These are phyloP conservation scores for Plectosphaerella sp. DNA, from an alignment of 2,329 filamentous ascomycete genomes.

Conservation along the genomic window DNA sequence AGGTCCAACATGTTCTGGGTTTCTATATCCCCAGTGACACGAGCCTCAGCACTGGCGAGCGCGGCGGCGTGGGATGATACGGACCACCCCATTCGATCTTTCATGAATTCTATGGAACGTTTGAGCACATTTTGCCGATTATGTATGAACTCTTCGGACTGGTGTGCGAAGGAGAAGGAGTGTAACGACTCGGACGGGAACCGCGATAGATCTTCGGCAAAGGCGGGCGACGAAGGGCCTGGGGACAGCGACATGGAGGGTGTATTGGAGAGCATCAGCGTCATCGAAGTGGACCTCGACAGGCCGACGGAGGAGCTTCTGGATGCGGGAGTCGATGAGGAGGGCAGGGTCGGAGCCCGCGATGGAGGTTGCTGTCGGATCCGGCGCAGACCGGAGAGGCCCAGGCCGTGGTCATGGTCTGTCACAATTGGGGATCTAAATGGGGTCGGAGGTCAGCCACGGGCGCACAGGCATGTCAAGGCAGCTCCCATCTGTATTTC, in stretches of 20 bases:
- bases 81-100: constrained; percentile 81
- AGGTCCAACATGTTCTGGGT: constrained; percentile 89
- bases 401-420: constrained; percentile 84
- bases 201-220: constrained; percentile 82
- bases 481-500: background rate
- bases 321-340: constrained; percentile 59
- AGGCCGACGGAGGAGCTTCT: constrained; percentile 52
- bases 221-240: constrained; percentile 68
- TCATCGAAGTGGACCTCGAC: constrained; percentile 69
- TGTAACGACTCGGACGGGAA: constrained; percentile 96
- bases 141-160: constrained; percentile 87
- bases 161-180: constrained; percentile 96
- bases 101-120: constrained; percentile 94
- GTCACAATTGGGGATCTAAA: constrained; percentile 73
- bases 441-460: constrained; percentile 7
- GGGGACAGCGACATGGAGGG: constrained; percentile 50
- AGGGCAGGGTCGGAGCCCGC: constrained; percentile 60
- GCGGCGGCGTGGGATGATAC: constrained; percentile 61
- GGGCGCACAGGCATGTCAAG: no score
- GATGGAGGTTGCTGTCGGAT: constrained; percentile 82
- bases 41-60: constrained; percentile 78
- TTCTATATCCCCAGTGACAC: constrained; percentile 77
- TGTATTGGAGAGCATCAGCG: constrained; percentile 56
- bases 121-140: constrained; percentile 91
- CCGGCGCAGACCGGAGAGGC: constrained; percentile 80